Base-by-base conservation (phyloP, 139 green algal genomes). In the Microglena sp. region DNA sequence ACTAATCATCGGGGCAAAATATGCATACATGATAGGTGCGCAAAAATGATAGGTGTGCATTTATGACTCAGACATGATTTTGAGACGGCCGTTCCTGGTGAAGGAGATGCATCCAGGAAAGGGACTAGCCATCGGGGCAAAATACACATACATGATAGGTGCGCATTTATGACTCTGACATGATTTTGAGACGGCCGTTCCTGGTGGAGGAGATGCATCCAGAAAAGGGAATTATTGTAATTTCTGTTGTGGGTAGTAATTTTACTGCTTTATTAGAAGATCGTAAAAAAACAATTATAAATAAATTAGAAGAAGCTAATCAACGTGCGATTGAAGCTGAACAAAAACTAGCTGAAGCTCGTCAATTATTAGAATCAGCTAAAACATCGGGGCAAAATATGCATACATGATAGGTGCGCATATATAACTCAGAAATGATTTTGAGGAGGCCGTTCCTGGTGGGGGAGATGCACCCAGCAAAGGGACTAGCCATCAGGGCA, bases 161-260 rank as follows among this genome's bases (percentile, higher is more conserved):
- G 3, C 87, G 68, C 57, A 60, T 86, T 8, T 62, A 82, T 5
- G 79, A 86, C 35, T 75, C 69, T 1, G 79, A 86, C 67, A 86
- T 86, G 79, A 60, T 84, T 6, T 55, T 89, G n/a, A n/a, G n/a
- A n/a, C n/a, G n/a, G n/a, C n/a, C n/a, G n/a, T n/a, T n/a, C n/a
- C n/a, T n/a, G n/a, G n/a, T n/a, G n/a, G n/a, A n/a, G n/a, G n/a
- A n/a, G n/a, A n/a, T n/a, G n/a, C n/a, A n/a, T n/a, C n/a, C n/a
- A n/a, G n/a, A n/a, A n/a, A n/a, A 35, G 5, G 5, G 5, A 40
- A n/a, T 26, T n/a, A n/a, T n/a, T n/a, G n/a, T n/a, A n/a, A n/a
- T n/a, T n/a, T n/a, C n/a, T n/a, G n/a, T n/a, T n/a, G n/a, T n/a
- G n/a, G n/a, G n/a, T n/a, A n/a, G n/a, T n/a, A n/a, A n/a, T n/a